Evolutionary conservation across 805 yeast species (phyloP).

Genomic region (Candida pseudofarinosa): DNA sequence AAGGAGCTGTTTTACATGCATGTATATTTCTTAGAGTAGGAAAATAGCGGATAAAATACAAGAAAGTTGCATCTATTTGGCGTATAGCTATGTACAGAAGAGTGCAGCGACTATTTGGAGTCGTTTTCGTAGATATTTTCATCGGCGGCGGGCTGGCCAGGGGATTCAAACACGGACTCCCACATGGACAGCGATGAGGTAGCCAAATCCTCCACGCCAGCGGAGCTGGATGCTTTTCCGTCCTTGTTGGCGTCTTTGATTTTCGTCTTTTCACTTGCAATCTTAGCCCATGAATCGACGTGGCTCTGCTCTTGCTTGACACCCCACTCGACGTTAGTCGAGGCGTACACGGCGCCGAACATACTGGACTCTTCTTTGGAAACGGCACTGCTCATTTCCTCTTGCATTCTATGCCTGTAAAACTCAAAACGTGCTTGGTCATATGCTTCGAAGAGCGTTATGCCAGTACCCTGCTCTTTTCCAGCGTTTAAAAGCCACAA

Average conservation of each 20-base stretch:
- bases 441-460: conserved; percentile 61
- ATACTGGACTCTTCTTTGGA: conserved; percentile 79
- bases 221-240: conserved; percentile 19
- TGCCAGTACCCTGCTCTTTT: conserved; percentile 16
- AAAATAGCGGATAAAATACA: neutral
- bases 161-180: conserved; percentile 7
- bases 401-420: conserved; percentile 78
- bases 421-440: conserved; percentile 86
- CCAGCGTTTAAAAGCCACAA: conserved; percentile 29
- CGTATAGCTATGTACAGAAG: neutral
- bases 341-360: conserved; percentile 75
- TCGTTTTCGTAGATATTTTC: neutral
- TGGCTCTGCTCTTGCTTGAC: conserved; percentile 65
- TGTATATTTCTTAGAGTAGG: neutral
- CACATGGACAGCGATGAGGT: conserved; percentile 9
- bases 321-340: conserved; percentile 62
- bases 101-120: neutral
- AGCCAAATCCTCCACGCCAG: conserved; percentile 15
- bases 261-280: conserved; percentile 64
- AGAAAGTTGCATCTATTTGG: neutral
- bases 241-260: conserved; percentile 44
- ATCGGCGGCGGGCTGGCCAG: neutral
- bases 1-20: neutral
- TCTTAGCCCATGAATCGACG: conserved; percentile 68
- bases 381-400: conserved; percentile 70